Base-by-base conservation (phyloP, 306 rosid genomes). In the Abrus precatorius region DNA sequence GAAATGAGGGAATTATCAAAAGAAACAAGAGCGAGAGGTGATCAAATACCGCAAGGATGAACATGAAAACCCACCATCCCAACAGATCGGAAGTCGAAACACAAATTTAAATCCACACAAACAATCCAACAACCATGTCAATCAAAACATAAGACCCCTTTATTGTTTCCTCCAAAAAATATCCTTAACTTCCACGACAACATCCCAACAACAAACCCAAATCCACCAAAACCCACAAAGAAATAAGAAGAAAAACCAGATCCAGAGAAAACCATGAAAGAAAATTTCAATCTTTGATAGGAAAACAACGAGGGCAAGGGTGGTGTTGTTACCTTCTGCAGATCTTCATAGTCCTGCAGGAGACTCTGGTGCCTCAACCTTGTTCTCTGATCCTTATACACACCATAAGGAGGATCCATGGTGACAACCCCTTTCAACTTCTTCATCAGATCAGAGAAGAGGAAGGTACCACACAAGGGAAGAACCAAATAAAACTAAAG, bases 301-400 rank as follows among this genome's bases (percentile, higher is more conserved):
- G 61, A 34, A 75, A 66, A 54, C 5, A 9, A 13, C 5, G 28
- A 28, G 36, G 50, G 1, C 73, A 27, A 65, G 61, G 45, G 20
- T 20, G 20, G 20, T 20, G 20, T 20, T 30, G 34, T 62, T 86
- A 96, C 98, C 99, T 83, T 85, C 44, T 88, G 89, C 71, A 96
- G 71, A 61, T 93, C 99, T 12, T 92, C 73, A 84, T 78, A 93
- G 82, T 96, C 99, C 54, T 89, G 97, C 85, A 90, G 80, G 86
- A 96, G 97, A 84, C 93, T 86, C 76, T 88, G 93, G 77, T 93
- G 99, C 83, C 93, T 93, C 57, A 86, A 77, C 71, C 82, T 89
- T 6, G 83, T 27, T 80, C 90, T 92, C 13, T 87, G 85, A 84
- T 90, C 93, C 84, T 87, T 83, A 62, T 41, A 85, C 50, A 33